Evolutionary conservation across 2,329 filamentous ascomycete species (phyloP).

Genomic region (Trichoderma sp.): DNA sequence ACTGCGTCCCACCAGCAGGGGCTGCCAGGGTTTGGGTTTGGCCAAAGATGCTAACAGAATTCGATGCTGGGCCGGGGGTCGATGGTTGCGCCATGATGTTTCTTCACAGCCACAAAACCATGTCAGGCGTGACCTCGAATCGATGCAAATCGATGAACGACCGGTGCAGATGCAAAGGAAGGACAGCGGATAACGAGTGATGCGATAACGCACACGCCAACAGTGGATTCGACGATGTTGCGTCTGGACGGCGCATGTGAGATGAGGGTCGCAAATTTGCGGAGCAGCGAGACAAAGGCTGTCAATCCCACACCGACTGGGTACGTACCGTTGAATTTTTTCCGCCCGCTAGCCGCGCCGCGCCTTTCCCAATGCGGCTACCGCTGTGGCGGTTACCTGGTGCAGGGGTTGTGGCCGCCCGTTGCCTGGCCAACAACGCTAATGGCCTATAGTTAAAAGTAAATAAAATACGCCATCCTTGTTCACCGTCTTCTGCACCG

Average conservation of each 20-base stretch:
- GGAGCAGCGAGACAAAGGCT: conserved; percentile 3
- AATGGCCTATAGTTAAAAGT: conserved; percentile 38
- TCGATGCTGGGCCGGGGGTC: conserved; percentile 43
- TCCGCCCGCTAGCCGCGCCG: not conserved
- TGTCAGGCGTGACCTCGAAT: not conserved
- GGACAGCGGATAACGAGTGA: not conserved
- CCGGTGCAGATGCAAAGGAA: not conserved
- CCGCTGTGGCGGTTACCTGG: conserved; percentile 5
- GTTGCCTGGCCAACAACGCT: conserved; percentile 37
- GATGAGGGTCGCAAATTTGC: conserved; percentile 20
- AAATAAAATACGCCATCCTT: conserved; percentile 42
- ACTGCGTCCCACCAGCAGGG: conserved; percentile 27
- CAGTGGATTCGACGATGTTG: conserved; percentile 13
- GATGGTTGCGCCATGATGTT: conserved; percentile 45
- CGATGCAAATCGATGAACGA: not conserved
- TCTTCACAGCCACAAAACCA: conserved; percentile 19
- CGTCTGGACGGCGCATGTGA: conserved; percentile 14
- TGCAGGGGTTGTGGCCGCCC: conserved; percentile 20
- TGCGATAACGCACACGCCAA: not conserved
- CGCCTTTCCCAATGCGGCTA: not conserved
- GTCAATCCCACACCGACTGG: conserved; percentile 14
- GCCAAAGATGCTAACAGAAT: conserved; percentile 46
- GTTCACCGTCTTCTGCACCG: conserved; percentile 24
- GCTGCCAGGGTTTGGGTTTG: conserved; percentile 19
- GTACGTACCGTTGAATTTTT: conserved; percentile 14